Evolutionary conservation across 2,329 filamentous ascomycete species (phyloP), one percentile per base, ranked within the genome.

Genomic region (Zarea fungicola): DNA sequence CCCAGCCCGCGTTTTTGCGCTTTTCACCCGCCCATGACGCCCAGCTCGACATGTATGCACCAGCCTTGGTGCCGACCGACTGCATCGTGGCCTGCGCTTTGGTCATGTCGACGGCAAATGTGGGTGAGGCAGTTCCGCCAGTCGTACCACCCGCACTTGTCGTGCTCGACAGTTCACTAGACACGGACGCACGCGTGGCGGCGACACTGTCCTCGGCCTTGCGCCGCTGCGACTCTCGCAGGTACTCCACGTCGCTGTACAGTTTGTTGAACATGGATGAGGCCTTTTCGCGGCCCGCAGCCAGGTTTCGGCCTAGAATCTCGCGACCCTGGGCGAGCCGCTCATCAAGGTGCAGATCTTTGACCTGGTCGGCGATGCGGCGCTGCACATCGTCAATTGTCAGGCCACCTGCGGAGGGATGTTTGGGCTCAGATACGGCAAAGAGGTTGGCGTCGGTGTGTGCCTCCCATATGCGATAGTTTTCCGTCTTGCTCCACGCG

Each of bases 321-420:
- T 97, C 93, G 48, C 84, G 81, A 8, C 90, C 87, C 52, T 88
- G 84, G 1, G 87, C 85, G 51, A 97, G 83, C 8, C 88, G 82
- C 63, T 97, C 93, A 63, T 99, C 93, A 2, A 97, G 77, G 63
- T 97, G 91, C 42, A 97, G 77, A 53, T 97, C 92, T 56, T 92
- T 87, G 42, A 99, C 88, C 68, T 97, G 93, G 65, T 95, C 87
- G 29, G 89, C 84, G 28, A 99, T 78, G 21, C 93, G 80, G 43
- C 93, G 81, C 64, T 96, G 92, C 11, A 99, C 85, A 64, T 99
- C 93, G 57, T 97, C 93, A 54, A 99, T 90, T 1, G 86, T 91
- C 18, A 99, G 76, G 0, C 90, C 92, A 22, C 93, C 93, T 1
- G 91, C 91, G 64, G 89, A 96, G 4, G 93, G 93, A 65, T 99